Base-by-base conservation (phyloP, 805 yeast genomes). In the Cyberlindnera americana region DNA sequence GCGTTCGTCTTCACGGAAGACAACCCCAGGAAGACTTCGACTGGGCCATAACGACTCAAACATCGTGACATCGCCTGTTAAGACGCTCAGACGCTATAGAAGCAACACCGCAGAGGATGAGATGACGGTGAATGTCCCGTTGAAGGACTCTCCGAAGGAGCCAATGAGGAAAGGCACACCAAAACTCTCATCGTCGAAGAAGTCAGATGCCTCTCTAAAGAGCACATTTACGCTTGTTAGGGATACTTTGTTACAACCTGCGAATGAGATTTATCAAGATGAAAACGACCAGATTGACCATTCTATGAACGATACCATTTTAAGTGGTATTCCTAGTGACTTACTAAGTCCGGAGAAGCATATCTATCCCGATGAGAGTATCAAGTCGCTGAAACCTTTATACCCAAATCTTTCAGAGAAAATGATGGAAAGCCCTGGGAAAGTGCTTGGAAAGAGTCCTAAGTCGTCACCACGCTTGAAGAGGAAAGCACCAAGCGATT, bases 321-420 rank as follows among this genome's bases (percentile, higher is more conserved):
- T 38, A 14, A 52, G 55, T 33, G 53, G 43, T 12, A 29, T 52
- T 24, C 59, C 59, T 0, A 40, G 36, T 41, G 59, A 54, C 21
- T 32, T 54, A 9, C 18, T 53, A 14, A 53, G 57, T 30, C 59
- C 59, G 7, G 59, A 54, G 37, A 54, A 50, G 33, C 55, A 50
- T 19, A 15, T 36, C 0, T 52, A 51, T 30, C 53, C 54, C 10
- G 7, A 29, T 14, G 52, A 51, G n/a, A 46, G 51, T 10, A 13
- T 22, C 5, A 19, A 15, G 15, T 15, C 6, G 23, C 16, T 17
- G 14, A 15, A 14, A 13, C 29, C n/a, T n/a, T 5, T n/a, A 10
- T n/a, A 13, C 5, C 15, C 29, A 13, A 26, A n/a, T n/a, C n/a
- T n/a, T n/a, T n/a, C n/a, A n/a, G n/a, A n/a, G n/a, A n/a, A n/a